Evolutionary conservation across 148 eudicot species (phyloP).

Genomic region (Vaccinium darrowii): DNA sequence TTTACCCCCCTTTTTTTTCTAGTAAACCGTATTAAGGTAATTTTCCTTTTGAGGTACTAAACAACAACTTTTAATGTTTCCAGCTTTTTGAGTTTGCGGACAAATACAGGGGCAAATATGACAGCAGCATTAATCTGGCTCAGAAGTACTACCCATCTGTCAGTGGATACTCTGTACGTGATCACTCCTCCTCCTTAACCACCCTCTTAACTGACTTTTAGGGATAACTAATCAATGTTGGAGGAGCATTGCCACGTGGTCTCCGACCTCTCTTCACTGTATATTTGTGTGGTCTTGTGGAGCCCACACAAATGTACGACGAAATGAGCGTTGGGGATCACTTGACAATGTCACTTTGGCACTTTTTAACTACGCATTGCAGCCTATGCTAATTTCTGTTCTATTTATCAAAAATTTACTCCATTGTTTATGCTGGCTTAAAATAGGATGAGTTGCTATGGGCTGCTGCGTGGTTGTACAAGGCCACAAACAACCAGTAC

Average conservation of each 20-base stretch:
- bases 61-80: neutral
- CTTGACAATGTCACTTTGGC: too few species aligned
- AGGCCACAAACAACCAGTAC: slow-evolving; percentile 74
- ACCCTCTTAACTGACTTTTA: neutral
- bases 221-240: neutral
- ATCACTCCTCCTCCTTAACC: slow-evolving; percentile 5
- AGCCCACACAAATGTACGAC: too few species aligned
- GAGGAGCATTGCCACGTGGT: neutral
- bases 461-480: slow-evolving; percentile 98
- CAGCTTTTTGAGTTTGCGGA: slow-evolving; percentile 95
- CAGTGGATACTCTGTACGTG: slow-evolving; percentile 90
- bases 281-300: too few species aligned
- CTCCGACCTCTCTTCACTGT: too few species aligned
- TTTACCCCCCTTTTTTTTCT: too few species aligned
- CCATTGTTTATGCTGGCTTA: neutral
- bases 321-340: too few species aligned
- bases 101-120: slow-evolving; percentile 98
- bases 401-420: neutral
- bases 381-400: neutral
- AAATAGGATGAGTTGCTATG: slow-evolving; percentile 83
- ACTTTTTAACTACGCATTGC: neutral
- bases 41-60: neutral
- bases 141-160: slow-evolving; percentile 94
- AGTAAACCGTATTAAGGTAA: neutral
- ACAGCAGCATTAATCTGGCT: slow-evolving; percentile 84